Base-by-base conservation (phyloP, 768 basidiomycete species). In the Clitopilus passeckerianus region DNA sequence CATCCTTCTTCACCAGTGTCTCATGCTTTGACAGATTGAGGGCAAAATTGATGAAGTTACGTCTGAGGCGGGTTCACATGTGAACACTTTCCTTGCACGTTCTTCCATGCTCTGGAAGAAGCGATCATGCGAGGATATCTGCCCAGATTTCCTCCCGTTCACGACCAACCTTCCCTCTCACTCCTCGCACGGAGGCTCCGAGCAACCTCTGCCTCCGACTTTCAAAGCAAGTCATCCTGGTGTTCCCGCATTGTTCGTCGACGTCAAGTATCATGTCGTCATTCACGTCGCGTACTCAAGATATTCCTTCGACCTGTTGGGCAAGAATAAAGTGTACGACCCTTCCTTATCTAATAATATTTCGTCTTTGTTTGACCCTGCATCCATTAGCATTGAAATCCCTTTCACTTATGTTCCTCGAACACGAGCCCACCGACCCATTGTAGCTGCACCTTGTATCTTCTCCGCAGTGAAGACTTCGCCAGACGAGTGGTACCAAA, bases 401-500 rank as follows among this genome's bases (percentile, higher is more conserved):
- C 81, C 80, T 0, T 75, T 89, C 57, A 67, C 68, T 5, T 87
- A 88, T 61, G 63, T 60, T 43, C 87, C 86, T 7, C 80, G 80
- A 50, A 77, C 77, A 54, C 79, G 84, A n/a, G 79, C 88, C 0
- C 74, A 75, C 57, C 75, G 80, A 12, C 83, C 87, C 2, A 81
- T 86, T 37, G 66, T 83, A 12, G 68, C 76, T 0, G 71, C 71
- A 12, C 72, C 77, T 0, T 71, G 77, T 23, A 85, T 89, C 66
- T 76, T 86, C 60, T 79, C 81, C 0, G 79, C 81, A 2, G 68
- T 90, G 58, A 89, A 89, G 67, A 72, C 77, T 0, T 74, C 78
- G 3, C 87, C 88, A 7, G 87, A 87, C 65, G 88, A 89, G 66
- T 90, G 86, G 85, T 75, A 70, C 66, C 87, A 80, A 67, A 77